Evolutionary conservation across 78 protist species (phyloP).

Genomic region (Salpingoeca rosetta): DNA sequence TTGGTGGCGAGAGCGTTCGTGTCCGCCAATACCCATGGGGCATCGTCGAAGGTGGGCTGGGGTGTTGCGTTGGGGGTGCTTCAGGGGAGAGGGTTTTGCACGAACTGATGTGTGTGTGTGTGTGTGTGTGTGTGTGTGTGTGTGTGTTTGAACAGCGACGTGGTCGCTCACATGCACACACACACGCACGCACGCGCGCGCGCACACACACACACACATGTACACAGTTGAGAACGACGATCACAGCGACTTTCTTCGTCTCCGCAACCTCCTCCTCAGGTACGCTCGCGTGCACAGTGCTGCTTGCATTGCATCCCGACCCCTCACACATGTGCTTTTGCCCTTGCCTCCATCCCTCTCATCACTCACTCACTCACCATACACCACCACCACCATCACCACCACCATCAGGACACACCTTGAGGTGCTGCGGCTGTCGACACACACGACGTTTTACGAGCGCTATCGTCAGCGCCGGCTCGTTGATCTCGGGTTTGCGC

Average conservation of each 20-base stretch:
- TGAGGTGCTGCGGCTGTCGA: neutral
- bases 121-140: neutral
- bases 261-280: neutral
- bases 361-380: neutral
- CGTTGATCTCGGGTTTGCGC: too few relatives aligned
- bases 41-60: neutral
- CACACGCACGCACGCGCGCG: neutral
- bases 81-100: neutral
- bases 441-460: neutral
- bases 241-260: neutral
- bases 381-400: neutral
- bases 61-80: neutral
- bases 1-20: neutral
- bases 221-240: constrained; percentile 7
- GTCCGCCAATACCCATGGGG: constrained; percentile 17
- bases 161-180: too few relatives aligned
- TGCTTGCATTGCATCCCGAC: too few relatives aligned
- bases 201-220: too few relatives aligned
- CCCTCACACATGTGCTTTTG: neutral
- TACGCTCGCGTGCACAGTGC: neutral
- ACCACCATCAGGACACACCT: neutral
- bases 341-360: too few relatives aligned
- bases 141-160: too few relatives aligned
- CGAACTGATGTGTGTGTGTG: neutral
- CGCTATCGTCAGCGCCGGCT: too few relatives aligned